Evolutionary conservation across 1,284 basidiomycete species (phyloP).

Genomic region (Austroboletus sp.): DNA sequence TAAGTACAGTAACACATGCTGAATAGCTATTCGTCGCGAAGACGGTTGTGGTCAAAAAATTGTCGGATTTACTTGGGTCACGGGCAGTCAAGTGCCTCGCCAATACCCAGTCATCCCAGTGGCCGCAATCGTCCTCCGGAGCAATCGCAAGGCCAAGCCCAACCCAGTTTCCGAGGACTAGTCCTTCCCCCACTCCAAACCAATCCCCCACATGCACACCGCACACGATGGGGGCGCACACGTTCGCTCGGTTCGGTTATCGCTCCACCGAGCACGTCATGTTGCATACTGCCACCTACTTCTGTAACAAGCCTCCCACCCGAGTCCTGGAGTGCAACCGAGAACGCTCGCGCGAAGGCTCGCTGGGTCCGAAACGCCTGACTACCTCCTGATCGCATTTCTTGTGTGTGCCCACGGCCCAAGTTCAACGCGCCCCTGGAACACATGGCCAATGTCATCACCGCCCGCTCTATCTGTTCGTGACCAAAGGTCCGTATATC

Average conservation of each 20-base stretch:
- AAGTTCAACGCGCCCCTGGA: slow-evolving; percentile 12
- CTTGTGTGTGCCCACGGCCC: slow-evolving; percentile 18
- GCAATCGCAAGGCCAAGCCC: slow-evolving; percentile 15
- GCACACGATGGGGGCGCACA: slow-evolving; percentile 23
- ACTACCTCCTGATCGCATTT: slow-evolving; percentile 11
- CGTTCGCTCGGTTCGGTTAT: slow-evolving; percentile 18
- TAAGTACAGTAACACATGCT: not conserved
- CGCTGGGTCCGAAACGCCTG: slow-evolving; percentile 13
- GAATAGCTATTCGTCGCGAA: slow-evolving; percentile 19
- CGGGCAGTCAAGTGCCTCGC: slow-evolving; percentile 27
- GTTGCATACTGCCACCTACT: slow-evolving; percentile 17
- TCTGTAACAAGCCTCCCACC: not conserved
- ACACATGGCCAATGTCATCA: slow-evolving; percentile 5
- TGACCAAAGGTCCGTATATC: slow-evolving; percentile 10
- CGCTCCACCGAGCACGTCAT: slow-evolving; percentile 19
- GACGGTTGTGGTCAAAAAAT: slow-evolving; percentile 31
- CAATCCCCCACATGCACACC: slow-evolving; percentile 22
- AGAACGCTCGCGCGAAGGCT: slow-evolving; percentile 11
- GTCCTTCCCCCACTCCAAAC: slow-evolving; percentile 28
- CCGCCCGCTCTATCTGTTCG: slow-evolving; percentile 20
- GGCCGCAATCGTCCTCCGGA: slow-evolving; percentile 11
- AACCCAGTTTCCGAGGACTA: slow-evolving; percentile 27
- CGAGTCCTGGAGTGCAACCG: slow-evolving; percentile 5
- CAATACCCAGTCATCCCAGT: slow-evolving; percentile 24
- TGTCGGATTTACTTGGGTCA: slow-evolving; percentile 27